Base-by-base conservation (phyloP, 345 rosid genomes). In the Populus tremula region DNA sequence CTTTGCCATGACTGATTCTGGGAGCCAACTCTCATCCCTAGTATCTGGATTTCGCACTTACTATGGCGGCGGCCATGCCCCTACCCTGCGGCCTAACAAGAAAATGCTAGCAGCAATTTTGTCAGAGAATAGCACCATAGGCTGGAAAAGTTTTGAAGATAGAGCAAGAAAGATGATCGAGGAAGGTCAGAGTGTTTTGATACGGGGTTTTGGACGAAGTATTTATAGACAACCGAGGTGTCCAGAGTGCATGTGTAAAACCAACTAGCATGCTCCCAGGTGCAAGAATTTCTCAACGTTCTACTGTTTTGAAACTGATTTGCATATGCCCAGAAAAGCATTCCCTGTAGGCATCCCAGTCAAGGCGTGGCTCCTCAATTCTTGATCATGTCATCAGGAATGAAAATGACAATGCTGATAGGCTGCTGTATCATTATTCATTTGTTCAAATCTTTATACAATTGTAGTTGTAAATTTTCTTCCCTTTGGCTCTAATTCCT, bases 1-100 rank as follows among this genome's bases (percentile, higher is more conserved):
- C 45, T 95, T 93, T 81, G 93, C 98, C 49, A 90, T 93, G 97
- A 95, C 97, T 12, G 99, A 92, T 79, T 95, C 99, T 3, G 98
- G 99, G 70, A 95, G 97, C 86, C 99, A 95, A 77, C 68, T 95
- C 73, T 90, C 98, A 0, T 95, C 98, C n/a, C 78, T 93, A 59
- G 99, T 92, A 20, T 90, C 98, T 70, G 98, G 98, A 74, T 90
- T 87, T 79, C 84, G 96, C 76, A 89, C 93, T 43, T 95, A 95
- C 88, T 91, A 89, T 3, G 97, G 99, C 0, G 85, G 76, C 27
- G 90, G 89, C 2, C 85, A 76, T 2, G 89, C 99, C 20, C 96
- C 98, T n/a, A 89, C 84, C 18, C 64, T 95, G 85, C 86, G 93
- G 54, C 99, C 98, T 45, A 89, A 90, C 89, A 95, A 95, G 91